Evolutionary conservation across 1,284 basidiomycete genomes (phyloP), one percentile per base, ranked within the genome.

Genomic region (Ustilago loliicola): DNA sequence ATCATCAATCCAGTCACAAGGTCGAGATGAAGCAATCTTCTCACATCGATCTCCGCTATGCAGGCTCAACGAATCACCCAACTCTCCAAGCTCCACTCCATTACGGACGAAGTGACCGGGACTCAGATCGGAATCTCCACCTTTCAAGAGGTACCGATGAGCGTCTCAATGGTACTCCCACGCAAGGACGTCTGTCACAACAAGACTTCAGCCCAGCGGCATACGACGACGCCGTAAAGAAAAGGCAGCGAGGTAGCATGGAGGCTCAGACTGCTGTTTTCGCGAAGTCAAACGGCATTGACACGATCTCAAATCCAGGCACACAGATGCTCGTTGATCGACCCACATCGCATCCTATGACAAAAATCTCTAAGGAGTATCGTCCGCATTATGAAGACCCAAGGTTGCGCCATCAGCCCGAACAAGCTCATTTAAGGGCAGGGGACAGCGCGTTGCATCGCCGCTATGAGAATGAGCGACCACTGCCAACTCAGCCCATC

Each of bases 401-500:
- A 27, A 3, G 6, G 1, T 15, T n/a, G 27, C 7, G 15, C 27
- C 23, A 21, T 29, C 10, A 50, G 15, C 15, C 48, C 25, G 7
- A 17, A 7, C 42, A n/a, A n/a, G 21, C 42, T 45, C 48, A n/a
- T 13, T 27, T 19, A 1, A 29, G 3, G n/a, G 0, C 11, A 21
- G 15, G n/a, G n/a, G 13, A 50, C 25, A 15, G 15, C 2, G 11
- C 25, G 29, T 15, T 29, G 17, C 10, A 29, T 50, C 25, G 7
- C 21, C 21, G 11, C 19, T 21, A 45, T 21, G n/a, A 50, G 27
- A 8, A 60, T 1, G 11, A 4, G 32, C 56, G 40, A 5, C 52
- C 61, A 5, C 21, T 59, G 21, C 56, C 60, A 21, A 68, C 32
- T 9, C 60, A 58, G 17, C 50, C 66, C 0, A 53, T 62, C 23